Conservation (phyloP, 768 basidiomycete genomes). For the Auricularia heimuer region DNA sequence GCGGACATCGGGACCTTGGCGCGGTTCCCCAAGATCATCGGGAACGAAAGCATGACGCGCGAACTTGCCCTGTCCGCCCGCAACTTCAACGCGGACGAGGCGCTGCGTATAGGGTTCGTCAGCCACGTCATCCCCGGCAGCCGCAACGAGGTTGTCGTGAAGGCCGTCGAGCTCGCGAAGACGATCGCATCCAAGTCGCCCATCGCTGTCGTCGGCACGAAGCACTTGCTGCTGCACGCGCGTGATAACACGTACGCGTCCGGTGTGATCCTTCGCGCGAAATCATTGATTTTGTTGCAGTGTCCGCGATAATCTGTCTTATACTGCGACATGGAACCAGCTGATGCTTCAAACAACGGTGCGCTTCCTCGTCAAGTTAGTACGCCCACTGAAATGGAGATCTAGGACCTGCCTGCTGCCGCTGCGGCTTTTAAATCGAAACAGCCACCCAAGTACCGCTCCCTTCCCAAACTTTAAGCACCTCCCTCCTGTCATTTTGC, state of each 20-base stretch:
- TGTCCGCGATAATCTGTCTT: constrained; percentile 41
- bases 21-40: constrained; percentile 65
- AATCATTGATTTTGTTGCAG: constrained; percentile 20
- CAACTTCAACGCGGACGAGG: constrained; percentile 59
- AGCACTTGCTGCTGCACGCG: constrained; percentile 67
- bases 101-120: constrained; percentile 58
- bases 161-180: constrained; percentile 55
- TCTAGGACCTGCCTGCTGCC: constrained; percentile 17
- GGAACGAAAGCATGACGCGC: constrained; percentile 58
- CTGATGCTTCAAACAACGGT: constrained; percentile 41
- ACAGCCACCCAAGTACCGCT: constrained; percentile 11
- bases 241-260: constrained; percentile 61
- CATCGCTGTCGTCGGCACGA: constrained; percentile 66
- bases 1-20: constrained; percentile 85
- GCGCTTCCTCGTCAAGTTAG: constrained; percentile 11
- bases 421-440: constrained; percentile 15
- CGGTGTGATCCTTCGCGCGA: background rate
- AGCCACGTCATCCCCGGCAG: constrained; percentile 63
- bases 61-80: constrained; percentile 74
- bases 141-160: constrained; percentile 50
- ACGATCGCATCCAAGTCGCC: constrained; percentile 70
- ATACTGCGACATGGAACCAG: constrained; percentile 49
- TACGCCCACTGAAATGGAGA: background rate
- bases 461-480: constrained; percentile 16
- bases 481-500: background rate